phyloP scores from a whole-genome alignment of 2,329 filamentous ascomycete genomes.

The Dactylellina sp. region DNA sequence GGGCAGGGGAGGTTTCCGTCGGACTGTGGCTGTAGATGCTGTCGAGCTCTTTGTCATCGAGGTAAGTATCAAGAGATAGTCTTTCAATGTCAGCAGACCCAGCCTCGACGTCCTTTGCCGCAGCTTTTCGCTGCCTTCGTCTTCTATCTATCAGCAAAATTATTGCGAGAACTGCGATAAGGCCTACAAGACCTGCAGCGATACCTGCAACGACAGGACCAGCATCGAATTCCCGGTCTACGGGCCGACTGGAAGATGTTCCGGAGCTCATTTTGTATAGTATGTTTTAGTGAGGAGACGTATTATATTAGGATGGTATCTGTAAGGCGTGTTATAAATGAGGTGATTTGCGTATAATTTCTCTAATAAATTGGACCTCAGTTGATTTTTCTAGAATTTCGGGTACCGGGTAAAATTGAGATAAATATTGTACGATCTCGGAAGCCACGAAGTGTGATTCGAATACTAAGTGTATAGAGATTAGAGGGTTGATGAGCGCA shows the following conservation, averaged over 20 bases:
- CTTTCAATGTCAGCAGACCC: conserved; percentile 12
- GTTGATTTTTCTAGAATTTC: no score
- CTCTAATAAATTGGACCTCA: no score
- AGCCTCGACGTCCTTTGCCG: not conserved
- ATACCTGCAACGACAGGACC: conserved; percentile 37
- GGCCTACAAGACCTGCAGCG: conserved; percentile 6
- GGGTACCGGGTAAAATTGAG: no score
- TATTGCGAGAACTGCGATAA: conserved; percentile 1
- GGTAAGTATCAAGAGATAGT: conserved; percentile 30
- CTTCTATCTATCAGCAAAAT: conserved; percentile 11
- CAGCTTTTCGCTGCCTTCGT: not conserved
- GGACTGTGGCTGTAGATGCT: conserved; percentile 38
- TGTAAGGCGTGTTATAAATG: no score
- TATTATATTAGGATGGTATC: no score
- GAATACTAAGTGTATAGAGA: not conserved
- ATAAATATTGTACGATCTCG: no score
- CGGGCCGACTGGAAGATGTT: not conserved
- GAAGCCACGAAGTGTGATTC: no score
- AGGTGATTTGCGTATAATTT: no score
- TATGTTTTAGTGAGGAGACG: no score
- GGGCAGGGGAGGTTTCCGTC: conserved; percentile 32
- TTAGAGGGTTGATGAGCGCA: not conserved
- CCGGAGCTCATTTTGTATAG: not conserved
- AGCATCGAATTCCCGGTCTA: conserved; percentile 18
- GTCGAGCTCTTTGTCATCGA: conserved; percentile 42